Percentiles rank a stretch among this genome's conserved stretches.
These are phyloP conservation scores for Aspergillus steynii DNA, from an alignment of 495 filamentous ascomycete species.

Conservation along the genomic window DNA sequence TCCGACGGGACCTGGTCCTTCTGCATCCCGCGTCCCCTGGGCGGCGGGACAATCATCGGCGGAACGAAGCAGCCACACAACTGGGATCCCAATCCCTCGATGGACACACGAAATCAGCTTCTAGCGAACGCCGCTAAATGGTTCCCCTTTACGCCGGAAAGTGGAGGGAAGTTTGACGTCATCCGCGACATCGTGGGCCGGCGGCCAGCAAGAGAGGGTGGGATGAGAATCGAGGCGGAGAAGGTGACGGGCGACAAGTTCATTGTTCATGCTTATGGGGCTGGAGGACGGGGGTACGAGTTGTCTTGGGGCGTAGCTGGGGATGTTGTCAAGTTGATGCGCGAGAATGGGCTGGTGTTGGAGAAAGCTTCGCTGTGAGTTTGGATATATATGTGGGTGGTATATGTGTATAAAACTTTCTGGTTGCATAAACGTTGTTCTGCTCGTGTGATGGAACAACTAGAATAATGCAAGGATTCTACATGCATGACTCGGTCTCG, in stretches of 20 bases:
- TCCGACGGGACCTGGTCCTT: slow-evolving; percentile 61
- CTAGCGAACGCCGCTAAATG: slow-evolving; percentile 45
- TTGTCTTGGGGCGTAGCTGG: slow-evolving; percentile 44
- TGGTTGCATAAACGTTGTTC: not conserved
- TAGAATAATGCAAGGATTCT: no score
- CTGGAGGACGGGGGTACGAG: slow-evolving; percentile 60
- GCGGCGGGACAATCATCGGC: slow-evolving; percentile 62
- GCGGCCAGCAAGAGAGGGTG: slow-evolving; percentile 44
- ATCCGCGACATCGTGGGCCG: slow-evolving; percentile 49
- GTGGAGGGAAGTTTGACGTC: slow-evolving; percentile 41
- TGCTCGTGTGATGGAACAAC: no score
- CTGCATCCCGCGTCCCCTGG: slow-evolving; percentile 57
- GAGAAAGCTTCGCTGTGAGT: slow-evolving; percentile 32
- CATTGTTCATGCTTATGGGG: slow-evolving; percentile 64
- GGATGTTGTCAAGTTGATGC: slow-evolving; percentile 36
- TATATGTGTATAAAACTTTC: not conserved
- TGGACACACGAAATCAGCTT: slow-evolving; percentile 47
- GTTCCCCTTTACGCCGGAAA: slow-evolving; percentile 44
- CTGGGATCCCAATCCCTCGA: slow-evolving; percentile 51
- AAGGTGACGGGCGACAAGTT: slow-evolving; percentile 23
- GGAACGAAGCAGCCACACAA: slow-evolving; percentile 62
- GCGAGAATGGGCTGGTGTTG: slow-evolving; percentile 27
- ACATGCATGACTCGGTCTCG: no score
- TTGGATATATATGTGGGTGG: no score
- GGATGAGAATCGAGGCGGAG: slow-evolving; percentile 44